Base-by-base conservation (phyloP, 441 rosid genomes). In the Arabidopsis lyrata region DNA sequence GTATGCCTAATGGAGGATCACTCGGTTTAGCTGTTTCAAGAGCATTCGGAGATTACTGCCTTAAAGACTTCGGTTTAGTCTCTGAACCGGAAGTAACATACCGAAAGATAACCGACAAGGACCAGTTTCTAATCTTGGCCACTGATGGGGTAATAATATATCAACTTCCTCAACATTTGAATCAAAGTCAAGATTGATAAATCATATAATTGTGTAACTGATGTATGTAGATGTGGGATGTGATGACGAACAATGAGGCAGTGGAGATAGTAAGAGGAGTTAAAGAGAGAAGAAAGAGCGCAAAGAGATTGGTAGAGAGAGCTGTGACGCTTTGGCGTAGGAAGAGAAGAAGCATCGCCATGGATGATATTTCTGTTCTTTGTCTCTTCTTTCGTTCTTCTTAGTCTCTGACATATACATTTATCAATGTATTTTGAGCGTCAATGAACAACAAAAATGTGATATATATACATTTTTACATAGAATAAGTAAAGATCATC, bases 11-110 rank as follows among this genome's bases (percentile, higher is more conserved):
- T 61, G 89, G 86, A 3, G 75, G 74, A 44, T 49, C 85, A 7
- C 89, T 88, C 8, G 99, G 99, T 61, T 78, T 92, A 42, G 97
- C 99, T 48, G 53, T 92, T 16, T 95, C 99, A 16, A 88, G 99
- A 78, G 93, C 99, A 44, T 80, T 95, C 1, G 99, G 99, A 15
- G 99, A 95, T 62, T 82, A 90, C 82, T 87, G 97, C 62, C 79
- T 89, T n/a, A 95, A 95, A 74, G 96, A 95, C 68, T 95, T 78
- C 15, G 99, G 99, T 39, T 85, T 95, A 47, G 90, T 88, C 63
- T 92, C 99, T 2, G 81, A 67, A 60, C 99, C 99, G 18, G 85
- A 88, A 38, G 90, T 95, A 32, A 84, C 92, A 2, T 86, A 84
- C 48, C 82, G 90, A 77, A 81, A 75, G 57, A 81, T 90, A 63